Percentiles rank a stretch among this genome's conserved stretches.
Conservation (phyloP, 768 basidiomycete species). For the Boletellus ananiceps region DNA sequence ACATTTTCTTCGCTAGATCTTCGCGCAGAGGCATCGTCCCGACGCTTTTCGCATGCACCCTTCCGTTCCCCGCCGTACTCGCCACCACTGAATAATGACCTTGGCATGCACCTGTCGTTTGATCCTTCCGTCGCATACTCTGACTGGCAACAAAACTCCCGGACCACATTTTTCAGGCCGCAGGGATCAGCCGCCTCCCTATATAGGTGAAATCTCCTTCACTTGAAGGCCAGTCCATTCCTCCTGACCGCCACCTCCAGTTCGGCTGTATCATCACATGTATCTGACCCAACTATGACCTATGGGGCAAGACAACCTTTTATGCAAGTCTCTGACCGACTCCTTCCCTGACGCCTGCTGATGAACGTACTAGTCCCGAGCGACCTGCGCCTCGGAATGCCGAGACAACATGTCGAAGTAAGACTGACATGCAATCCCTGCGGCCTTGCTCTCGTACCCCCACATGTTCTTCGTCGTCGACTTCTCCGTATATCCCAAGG, state of each 20-base stretch:
- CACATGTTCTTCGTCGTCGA: slow-evolving; percentile 1
- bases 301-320: slow-evolving; percentile 10
- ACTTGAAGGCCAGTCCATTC: background rate
- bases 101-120: slow-evolving; percentile 30
- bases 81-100: slow-evolving; percentile 2
- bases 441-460: background rate
- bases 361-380: slow-evolving; percentile 5
- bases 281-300: slow-evolving; percentile 19
- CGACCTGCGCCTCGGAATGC: slow-evolving; percentile 6
- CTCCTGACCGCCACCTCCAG: slow-evolving; percentile 29
- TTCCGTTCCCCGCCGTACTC: slow-evolving; percentile 3
- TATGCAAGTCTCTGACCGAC: slow-evolving; percentile 18
- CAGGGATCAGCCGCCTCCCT: slow-evolving; percentile 37
- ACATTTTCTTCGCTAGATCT: slow-evolving; percentile 4
- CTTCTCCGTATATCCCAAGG: background rate
- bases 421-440: background rate
- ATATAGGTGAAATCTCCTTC: slow-evolving; percentile 48
- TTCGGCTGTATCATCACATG: slow-evolving; percentile 50
- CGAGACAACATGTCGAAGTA: slow-evolving; percentile 3
- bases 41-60: slow-evolving; percentile 17
- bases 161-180: slow-evolving; percentile 4
- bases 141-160: slow-evolving; percentile 12
- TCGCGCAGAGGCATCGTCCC: slow-evolving; percentile 12
- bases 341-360: background rate
- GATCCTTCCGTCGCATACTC: slow-evolving; percentile 48